These are phyloP conservation scores for Penicillium samsonianum DNA, from an alignment of 495 filamentous ascomycete species.

Conservation along the genomic window DNA sequence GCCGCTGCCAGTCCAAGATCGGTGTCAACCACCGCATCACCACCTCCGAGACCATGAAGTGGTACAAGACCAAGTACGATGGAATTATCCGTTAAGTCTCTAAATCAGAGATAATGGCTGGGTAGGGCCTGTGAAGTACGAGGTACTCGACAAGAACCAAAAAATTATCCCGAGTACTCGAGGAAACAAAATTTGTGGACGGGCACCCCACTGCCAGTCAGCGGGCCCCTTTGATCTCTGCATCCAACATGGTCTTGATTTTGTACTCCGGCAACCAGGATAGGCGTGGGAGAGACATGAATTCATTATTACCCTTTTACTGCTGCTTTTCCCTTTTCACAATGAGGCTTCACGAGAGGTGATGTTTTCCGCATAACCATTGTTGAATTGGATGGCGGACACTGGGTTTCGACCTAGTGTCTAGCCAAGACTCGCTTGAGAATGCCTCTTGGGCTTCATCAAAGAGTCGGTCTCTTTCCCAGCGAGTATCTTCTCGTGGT, in stretches of 20 bases:
- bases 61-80: conserved; percentile 99
- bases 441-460: conserved; percentile 15
- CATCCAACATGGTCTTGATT: conserved; percentile 36
- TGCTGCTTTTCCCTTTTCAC: conserved; percentile 45
- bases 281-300: conserved; percentile 52
- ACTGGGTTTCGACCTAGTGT: conserved; percentile 19
- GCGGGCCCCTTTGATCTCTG: conserved; percentile 32
- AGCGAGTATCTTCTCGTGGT: conserved; percentile 5
- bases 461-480: conserved; percentile 32
- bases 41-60: conserved; percentile 91
- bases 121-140: conserved; percentile 40
- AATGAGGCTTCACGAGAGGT: conserved; percentile 53
- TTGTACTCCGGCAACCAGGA: conserved; percentile 46
- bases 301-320: conserved; percentile 41
- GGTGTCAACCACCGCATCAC: conserved; percentile 90
- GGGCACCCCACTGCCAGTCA: conserved; percentile 22
- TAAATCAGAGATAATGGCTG: conserved; percentile 23
- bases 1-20: conserved; percentile 82
- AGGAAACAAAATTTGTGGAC: conserved; percentile 32
- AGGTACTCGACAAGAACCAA: conserved; percentile 43
- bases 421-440: conserved; percentile 29
- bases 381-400: conserved; percentile 44
- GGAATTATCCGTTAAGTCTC: conserved; percentile 84
- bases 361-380: conserved; percentile 53
- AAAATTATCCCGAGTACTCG: conserved; percentile 29